Conservation (phyloP, 129 eudicot genomes). For the Scalesia atractyloides region DNA sequence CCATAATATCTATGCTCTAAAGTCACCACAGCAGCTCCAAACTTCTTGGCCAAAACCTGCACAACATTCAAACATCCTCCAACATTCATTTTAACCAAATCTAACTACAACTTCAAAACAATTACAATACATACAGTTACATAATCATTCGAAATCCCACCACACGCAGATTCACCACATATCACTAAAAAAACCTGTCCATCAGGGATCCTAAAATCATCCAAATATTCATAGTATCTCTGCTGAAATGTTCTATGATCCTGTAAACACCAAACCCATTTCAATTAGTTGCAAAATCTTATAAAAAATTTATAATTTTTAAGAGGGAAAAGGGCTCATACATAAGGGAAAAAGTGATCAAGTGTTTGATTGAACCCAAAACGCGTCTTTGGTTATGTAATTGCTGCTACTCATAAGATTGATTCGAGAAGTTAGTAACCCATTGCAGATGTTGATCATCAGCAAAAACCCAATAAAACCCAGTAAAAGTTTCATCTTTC, state of each 20-base stretch:
- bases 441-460: slow-evolving; percentile 34
- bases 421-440: slow-evolving; percentile 39
- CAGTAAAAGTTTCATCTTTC: slow-evolving; percentile 17
- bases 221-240: slow-evolving; percentile 77
- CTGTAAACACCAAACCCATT: slow-evolving; percentile 40
- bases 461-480: slow-evolving; percentile 12
- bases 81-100: background rate
- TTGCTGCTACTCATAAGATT: slow-evolving; percentile 34
- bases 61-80: slow-evolving; percentile 18
- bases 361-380: slow-evolving; percentile 93
- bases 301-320: background rate
- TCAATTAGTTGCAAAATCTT: background rate
- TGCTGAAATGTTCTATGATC: slow-evolving; percentile 85
- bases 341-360: slow-evolving; percentile 85
- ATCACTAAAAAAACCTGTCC: slow-evolving; percentile 87
- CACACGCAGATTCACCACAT: slow-evolving; percentile 89
- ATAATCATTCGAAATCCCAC: slow-evolving; percentile 85
- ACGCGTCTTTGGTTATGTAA: slow-evolving; percentile 57
- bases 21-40: slow-evolving; percentile 94
- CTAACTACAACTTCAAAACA: background rate
- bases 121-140: slow-evolving; percentile 41
- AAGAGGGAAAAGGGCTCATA: slow-evolving; percentile 21
- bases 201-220: slow-evolving; percentile 69
- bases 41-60: slow-evolving; percentile 91
- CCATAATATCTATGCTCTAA: slow-evolving; percentile 98